Evolutionary conservation across 208 protist species (phyloP).

Genomic region (Trypanosoma rangeli): DNA sequence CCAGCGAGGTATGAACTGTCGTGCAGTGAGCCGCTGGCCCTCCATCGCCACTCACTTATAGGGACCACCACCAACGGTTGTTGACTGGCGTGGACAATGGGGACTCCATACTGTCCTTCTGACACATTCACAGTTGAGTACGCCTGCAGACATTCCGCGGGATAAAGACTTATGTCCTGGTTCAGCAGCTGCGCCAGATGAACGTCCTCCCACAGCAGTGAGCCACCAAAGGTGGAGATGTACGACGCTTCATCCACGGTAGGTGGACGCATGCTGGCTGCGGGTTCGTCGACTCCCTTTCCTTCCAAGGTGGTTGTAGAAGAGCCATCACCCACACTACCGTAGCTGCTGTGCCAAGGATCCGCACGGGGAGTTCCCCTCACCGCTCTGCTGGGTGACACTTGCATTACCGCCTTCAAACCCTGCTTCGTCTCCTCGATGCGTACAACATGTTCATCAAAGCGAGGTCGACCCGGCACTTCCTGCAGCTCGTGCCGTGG

Average conservation of each 20-base stretch:
- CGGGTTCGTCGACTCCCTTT: background rate
- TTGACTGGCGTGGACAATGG: background rate
- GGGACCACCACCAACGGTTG: conserved; percentile 3
- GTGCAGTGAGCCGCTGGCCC: background rate
- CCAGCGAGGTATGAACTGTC: background rate
- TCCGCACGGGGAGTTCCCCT: background rate
- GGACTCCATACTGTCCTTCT: background rate
- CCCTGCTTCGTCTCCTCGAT: conserved; percentile 14
- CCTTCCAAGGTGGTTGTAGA: background rate
- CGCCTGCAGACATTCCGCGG: background rate
- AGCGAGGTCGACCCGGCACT: conserved; percentile 32
- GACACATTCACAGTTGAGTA: background rate
- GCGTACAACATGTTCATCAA: conserved; percentile 35
- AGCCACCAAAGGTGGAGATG: conserved; percentile 18
- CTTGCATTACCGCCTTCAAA: background rate
- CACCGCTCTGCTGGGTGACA: background rate
- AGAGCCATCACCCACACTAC: conserved; percentile 15
- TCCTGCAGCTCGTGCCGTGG: conserved; percentile 34
- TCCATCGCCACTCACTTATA: background rate
- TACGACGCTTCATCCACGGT: background rate
- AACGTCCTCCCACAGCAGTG: conserved; percentile 8
- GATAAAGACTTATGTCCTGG: background rate
- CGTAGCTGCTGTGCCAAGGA: background rate
- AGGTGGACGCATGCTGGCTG: background rate
- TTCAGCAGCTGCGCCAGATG: conserved; percentile 5